Percentiles rank a stretch among this genome's conserved stretches.
These are phyloP conservation scores for Diaporthe amygdali DNA, from an alignment of 2,329 filamentous ascomycete genomes.

Conservation along the genomic window DNA sequence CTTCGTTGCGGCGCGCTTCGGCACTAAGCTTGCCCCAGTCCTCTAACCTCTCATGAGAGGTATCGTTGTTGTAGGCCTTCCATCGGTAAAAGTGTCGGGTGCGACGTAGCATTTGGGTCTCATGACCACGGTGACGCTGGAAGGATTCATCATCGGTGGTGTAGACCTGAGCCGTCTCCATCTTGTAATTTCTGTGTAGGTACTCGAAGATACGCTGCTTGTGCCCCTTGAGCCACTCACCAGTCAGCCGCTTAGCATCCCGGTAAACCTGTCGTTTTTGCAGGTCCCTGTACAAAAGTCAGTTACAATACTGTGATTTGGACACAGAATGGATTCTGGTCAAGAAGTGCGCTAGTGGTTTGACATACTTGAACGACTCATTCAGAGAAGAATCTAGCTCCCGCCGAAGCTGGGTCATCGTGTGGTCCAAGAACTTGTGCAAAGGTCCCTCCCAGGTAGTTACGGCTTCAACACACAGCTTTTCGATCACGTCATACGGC, in stretches of 20 bases:
- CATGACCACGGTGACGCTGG: slow-evolving; percentile 48
- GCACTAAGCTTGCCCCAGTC: slow-evolving; percentile 53
- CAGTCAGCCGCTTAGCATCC: slow-evolving; percentile 49
- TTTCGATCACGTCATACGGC: slow-evolving; percentile 64
- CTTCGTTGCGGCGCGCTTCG: slow-evolving; percentile 52
- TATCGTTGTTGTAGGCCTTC: slow-evolving; percentile 42
- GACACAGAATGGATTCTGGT: too few species aligned
- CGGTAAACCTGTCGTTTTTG: slow-evolving; percentile 56
- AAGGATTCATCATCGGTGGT: slow-evolving; percentile 61
- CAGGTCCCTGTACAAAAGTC: slow-evolving; percentile 32
- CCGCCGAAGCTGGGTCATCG: slow-evolving; percentile 52
- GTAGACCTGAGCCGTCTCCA: slow-evolving; percentile 61
- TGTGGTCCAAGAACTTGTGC: slow-evolving; percentile 50
- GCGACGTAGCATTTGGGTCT: slow-evolving; percentile 50
- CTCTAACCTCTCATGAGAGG: slow-evolving; percentile 34
- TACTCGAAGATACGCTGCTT: slow-evolving; percentile 40
- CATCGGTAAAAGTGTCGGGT: slow-evolving; percentile 57
- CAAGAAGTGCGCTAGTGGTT: too few species aligned
- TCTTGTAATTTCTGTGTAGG: slow-evolving; percentile 51
- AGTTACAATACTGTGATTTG: background rate
- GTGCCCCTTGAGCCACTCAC: slow-evolving; percentile 48
- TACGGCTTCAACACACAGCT: slow-evolving; percentile 62
- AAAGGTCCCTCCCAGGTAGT: slow-evolving; percentile 62
- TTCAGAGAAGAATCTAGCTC: slow-evolving; percentile 54
- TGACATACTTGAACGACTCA: slow-evolving; percentile 45